Evolutionary conservation across 176 grass and related monocot species (phyloP).

Genomic region (Pharus latifolius): DNA sequence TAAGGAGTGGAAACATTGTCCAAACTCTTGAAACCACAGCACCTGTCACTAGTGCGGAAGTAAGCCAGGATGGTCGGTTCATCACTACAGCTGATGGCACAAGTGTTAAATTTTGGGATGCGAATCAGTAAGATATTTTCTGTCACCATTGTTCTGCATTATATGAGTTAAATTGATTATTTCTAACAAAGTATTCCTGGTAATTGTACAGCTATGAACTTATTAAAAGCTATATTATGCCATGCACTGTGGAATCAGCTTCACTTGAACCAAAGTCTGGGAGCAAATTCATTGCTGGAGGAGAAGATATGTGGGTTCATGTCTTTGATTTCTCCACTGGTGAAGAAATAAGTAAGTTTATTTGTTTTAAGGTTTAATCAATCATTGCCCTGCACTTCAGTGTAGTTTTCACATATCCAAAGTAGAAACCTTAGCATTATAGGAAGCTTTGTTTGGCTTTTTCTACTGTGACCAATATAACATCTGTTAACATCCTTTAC

Average conservation of each 20-base stretch:
- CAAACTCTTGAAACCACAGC: constrained; percentile 97
- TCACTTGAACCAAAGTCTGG: constrained; percentile 88
- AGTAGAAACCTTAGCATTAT: neutral
- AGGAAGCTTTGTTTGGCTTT: neutral
- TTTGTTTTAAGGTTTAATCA: neutral
- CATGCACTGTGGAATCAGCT: constrained; percentile 85
- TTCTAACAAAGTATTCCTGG: neutral
- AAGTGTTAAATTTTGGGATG: constrained; percentile 95
- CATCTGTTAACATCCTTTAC: neutral
- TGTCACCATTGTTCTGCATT: neutral
- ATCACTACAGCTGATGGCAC: constrained; percentile 95
- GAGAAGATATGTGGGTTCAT: constrained; percentile 97
- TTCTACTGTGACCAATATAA: neutral
- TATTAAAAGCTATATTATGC: constrained; percentile 96
- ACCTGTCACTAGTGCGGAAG: constrained; percentile 89
- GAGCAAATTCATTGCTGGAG: constrained; percentile 81
- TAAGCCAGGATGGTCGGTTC: constrained; percentile 88
- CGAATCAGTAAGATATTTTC: constrained; percentile 65
- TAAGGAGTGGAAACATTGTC: constrained; percentile 84
- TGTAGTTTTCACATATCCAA: neutral
- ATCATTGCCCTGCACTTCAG: neutral
- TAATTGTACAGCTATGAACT: constrained; percentile 69
- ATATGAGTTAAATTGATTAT: neutral
- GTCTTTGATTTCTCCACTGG: constrained; percentile 90
- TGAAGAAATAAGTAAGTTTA: constrained; percentile 81